These are phyloP conservation scores for Hapsidospora chrysogenum DNA, from an alignment of 495 filamentous ascomycete genomes.

Conservation along the genomic window DNA sequence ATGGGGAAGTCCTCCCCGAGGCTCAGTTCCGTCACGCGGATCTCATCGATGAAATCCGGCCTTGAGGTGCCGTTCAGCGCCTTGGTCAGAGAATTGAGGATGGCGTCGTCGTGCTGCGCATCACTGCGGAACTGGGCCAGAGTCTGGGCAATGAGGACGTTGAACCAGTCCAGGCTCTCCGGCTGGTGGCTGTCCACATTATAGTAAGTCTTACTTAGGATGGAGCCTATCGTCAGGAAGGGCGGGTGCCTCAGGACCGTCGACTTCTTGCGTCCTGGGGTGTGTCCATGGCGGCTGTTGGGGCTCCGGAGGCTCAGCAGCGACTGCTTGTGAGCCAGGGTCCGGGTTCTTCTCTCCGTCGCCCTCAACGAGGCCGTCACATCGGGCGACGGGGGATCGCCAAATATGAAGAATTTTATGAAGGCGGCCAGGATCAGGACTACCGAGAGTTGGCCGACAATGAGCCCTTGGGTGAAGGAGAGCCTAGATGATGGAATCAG, in stretches of 20 bases:
- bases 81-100: constrained; percentile 81
- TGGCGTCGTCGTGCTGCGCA: constrained; percentile 76
- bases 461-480: constrained; percentile 84
- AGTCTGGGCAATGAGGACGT: constrained; percentile 90
- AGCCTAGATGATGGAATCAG: too few relatives aligned
- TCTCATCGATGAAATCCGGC: constrained; percentile 83
- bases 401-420: constrained; percentile 99
- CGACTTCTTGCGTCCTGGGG: constrained; percentile 58
- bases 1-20: constrained; percentile 96
- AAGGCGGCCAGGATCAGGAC: constrained; percentile 80
- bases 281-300: constrained; percentile 22
- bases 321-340: constrained; percentile 49
- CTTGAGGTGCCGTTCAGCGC: constrained; percentile 72
- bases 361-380: constrained; percentile 50
- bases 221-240: constrained; percentile 60
- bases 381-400: constrained; percentile 73
- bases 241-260: constrained; percentile 53
- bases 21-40: constrained; percentile 80
- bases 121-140: constrained; percentile 90
- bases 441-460: constrained; percentile 84
- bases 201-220: constrained; percentile 94
- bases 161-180: constrained; percentile 99
- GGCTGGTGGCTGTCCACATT: constrained; percentile 91
- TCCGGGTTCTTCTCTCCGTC: constrained; percentile 46
- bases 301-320: constrained; percentile 35